Evolutionary conservation across 257 asterid genomes (phyloP).

Genomic region (Solanum rostratum): DNA sequence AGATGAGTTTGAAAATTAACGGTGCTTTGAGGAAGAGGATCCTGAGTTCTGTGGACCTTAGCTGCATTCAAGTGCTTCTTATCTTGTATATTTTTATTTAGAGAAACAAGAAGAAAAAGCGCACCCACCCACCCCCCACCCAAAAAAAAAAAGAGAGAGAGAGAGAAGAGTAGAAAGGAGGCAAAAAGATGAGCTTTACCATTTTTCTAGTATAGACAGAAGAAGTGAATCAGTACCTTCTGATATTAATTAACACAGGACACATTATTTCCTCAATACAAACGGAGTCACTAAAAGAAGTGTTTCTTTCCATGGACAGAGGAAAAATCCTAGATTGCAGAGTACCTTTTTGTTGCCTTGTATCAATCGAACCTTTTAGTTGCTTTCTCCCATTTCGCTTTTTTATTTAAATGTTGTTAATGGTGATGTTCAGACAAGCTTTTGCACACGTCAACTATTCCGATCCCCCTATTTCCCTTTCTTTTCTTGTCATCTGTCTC

Average conservation of each 20-base stretch:
- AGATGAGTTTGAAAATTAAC: background rate
- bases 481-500: background rate
- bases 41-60: background rate
- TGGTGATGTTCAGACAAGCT: background rate
- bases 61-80: background rate
- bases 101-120: background rate
- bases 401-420: background rate
- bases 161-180: background rate
- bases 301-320: background rate
- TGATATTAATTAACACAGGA: background rate
- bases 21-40: background rate
- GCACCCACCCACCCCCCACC: background rate
- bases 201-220: background rate
- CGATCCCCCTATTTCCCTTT: background rate
- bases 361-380: background rate
- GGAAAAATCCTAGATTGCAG: background rate
- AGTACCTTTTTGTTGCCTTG: background rate
- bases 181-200: background rate
- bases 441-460: background rate
- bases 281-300: background rate
- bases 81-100: background rate
- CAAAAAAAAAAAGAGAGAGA: background rate
- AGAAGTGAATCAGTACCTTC: background rate
- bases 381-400: background rate
- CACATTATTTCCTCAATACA: background rate